phyloP scores from a whole-genome alignment of 2,329 filamentous ascomycete species.

The Ceratocystis destructans region DNA sequence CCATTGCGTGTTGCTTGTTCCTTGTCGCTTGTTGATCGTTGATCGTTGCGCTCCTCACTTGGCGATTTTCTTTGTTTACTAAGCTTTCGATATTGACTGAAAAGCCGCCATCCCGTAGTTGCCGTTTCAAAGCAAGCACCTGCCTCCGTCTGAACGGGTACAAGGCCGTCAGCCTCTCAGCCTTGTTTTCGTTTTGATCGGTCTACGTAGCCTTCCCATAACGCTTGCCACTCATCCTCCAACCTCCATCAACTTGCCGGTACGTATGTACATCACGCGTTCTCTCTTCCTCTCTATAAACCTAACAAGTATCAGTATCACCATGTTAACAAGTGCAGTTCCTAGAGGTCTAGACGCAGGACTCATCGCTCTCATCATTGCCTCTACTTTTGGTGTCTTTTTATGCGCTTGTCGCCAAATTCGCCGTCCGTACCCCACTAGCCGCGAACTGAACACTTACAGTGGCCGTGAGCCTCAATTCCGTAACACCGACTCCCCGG shows the following conservation, averaged over 20 bases:
- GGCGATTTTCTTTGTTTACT: constrained; percentile 19
- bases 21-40: no score
- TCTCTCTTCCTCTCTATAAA: background rate
- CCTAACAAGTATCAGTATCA: constrained; percentile 3
- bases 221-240: background rate
- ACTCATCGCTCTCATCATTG: constrained; percentile 14
- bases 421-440: constrained; percentile 8
- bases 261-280: constrained; percentile 2
- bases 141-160: background rate
- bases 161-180: background rate
- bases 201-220: background rate
- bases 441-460: background rate
- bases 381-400: constrained; percentile 16
- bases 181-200: constrained; percentile 9
- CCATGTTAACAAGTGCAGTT: background rate
- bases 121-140: background rate
- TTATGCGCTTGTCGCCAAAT: constrained; percentile 14
- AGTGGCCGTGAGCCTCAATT: background rate
- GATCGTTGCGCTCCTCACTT: background rate
- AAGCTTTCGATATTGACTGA: background rate
- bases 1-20: no score
- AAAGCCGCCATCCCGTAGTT: constrained; percentile 14
- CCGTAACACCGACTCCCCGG: constrained; percentile 12
- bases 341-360: constrained; percentile 13
- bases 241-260: background rate